These are phyloP conservation scores for Butyriboletus loyo DNA, from an alignment of 768 basidiomycete genomes.

Conservation along the genomic window DNA sequence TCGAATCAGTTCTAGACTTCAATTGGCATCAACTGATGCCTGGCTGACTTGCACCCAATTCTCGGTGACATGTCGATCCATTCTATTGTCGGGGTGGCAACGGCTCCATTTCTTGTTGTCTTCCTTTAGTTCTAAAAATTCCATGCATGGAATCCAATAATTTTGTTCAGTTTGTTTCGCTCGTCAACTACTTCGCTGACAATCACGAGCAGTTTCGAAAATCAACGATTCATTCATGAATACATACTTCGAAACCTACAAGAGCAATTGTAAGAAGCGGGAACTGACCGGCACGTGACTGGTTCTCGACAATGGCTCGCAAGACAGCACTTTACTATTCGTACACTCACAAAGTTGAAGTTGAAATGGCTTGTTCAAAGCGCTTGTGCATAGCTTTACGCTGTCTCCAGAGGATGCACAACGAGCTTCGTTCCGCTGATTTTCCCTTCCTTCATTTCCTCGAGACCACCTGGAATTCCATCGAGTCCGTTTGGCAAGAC, in stretches of 20 bases:
- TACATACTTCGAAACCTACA: slow-evolving; percentile 4
- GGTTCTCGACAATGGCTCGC: background rate
- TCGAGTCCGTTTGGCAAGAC: slow-evolving; percentile 40
- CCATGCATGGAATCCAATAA: background rate
- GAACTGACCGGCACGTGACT: background rate
- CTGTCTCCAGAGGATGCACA: slow-evolving; percentile 39
- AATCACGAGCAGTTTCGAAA: background rate
- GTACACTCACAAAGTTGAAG: slow-evolving; percentile 10
- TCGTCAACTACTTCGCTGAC: background rate
- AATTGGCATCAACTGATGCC: background rate
- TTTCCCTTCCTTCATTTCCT: slow-evolving; percentile 33
- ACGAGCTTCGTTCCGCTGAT: slow-evolving; percentile 47
- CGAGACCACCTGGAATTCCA: slow-evolving; percentile 37
- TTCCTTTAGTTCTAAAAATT: background rate
- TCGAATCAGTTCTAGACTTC: slow-evolving; percentile 6
- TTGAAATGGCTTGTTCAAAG: background rate
- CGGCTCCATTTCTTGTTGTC: background rate
- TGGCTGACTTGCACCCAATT: background rate
- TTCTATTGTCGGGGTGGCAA: background rate
- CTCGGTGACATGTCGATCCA: background rate
- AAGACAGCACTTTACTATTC: slow-evolving; percentile 9
- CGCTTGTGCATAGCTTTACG: slow-evolving; percentile 1
- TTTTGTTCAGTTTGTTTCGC: background rate
- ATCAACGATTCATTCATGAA: slow-evolving; percentile 1
- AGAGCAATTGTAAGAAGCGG: background rate